Conservation (phyloP, 495 filamentous ascomycete species). For the Lophium mytilinum region DNA sequence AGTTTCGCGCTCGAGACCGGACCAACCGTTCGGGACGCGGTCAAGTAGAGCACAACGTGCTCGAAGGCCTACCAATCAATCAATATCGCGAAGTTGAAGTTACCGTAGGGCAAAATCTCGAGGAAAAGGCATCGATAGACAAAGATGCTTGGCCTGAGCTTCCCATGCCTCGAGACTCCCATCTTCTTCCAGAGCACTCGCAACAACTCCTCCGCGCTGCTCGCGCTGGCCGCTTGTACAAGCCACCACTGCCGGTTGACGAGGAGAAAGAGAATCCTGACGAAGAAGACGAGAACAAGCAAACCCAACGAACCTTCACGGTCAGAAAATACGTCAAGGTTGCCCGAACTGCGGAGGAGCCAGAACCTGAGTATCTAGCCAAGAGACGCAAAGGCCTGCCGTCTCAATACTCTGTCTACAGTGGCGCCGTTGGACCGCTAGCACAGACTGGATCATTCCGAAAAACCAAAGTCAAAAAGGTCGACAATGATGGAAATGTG, state of each 20-base stretch:
- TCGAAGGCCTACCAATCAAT: conserved; percentile 87
- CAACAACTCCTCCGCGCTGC: conserved; percentile 74
- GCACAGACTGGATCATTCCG: conserved; percentile 47
- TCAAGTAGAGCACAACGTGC: conserved; percentile 86
- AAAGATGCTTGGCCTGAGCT: conserved; percentile 55
- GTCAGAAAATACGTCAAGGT: conserved; percentile 72
- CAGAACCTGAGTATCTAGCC: conserved; percentile 73
- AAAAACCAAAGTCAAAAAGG: conserved; percentile 67
- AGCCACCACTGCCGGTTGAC: conserved; percentile 44
- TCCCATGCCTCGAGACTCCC: conserved; percentile 78
- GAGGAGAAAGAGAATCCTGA: conserved; percentile 34
- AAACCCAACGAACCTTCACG: conserved; percentile 53
- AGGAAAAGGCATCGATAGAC: conserved; percentile 30
- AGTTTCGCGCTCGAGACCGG: conserved; percentile 56
- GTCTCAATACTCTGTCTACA: conserved; percentile 38
- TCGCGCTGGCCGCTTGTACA: conserved; percentile 64
- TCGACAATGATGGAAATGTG: conserved; percentile 69
- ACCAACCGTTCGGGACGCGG: conserved; percentile 58
- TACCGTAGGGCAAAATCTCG: conserved; percentile 58
- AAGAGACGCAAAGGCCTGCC: conserved; percentile 74
- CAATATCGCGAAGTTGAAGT: conserved; percentile 69
- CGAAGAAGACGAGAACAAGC: conserved; percentile 45
- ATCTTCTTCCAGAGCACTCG: conserved; percentile 67
- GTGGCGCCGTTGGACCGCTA: conserved; percentile 40
- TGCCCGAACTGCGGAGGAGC: conserved; percentile 65